A percentile compares a stretch with the other conserved stretches of the same genome.
Evolutionary conservation across 1,284 basidiomycete genomes (phyloP).

Genomic region (Schizophyllum commune): DNA sequence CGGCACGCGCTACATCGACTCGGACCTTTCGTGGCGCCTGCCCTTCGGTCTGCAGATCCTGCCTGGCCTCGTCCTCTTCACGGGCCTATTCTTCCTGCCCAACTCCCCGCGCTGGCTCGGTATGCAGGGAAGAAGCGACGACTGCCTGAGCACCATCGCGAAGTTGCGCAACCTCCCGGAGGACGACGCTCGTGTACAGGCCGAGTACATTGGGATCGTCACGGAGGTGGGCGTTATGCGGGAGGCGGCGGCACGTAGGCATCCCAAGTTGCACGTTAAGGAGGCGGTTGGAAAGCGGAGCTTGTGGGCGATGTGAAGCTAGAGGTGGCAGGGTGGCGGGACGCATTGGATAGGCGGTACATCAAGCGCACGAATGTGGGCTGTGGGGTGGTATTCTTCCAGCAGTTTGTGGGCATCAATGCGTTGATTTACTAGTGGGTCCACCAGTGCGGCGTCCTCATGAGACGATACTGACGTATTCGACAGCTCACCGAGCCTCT

Average conservation of each 20-base stretch:
- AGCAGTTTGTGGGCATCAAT: slow-evolving; percentile 80
- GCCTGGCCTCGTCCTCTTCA: slow-evolving; percentile 34
- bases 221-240: slow-evolving; percentile 50
- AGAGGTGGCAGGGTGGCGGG: slow-evolving; percentile 16
- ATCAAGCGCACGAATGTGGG: not conserved
- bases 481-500: not conserved
- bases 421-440: slow-evolving; percentile 62
- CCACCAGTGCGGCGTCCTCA: not conserved
- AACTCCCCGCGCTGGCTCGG: slow-evolving; percentile 50
- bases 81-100: slow-evolving; percentile 40
- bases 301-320: not conserved
- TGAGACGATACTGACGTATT: too few species aligned
- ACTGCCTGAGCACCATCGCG: slow-evolving; percentile 37
- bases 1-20: slow-evolving; percentile 24
- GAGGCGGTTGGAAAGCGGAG: not conserved
- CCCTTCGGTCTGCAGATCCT: slow-evolving; percentile 43
- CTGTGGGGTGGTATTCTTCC: slow-evolving; percentile 15
- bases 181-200: slow-evolving; percentile 27
- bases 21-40: slow-evolving; percentile 46
- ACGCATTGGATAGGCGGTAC: not conserved
- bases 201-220: slow-evolving; percentile 69
- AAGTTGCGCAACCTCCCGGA: slow-evolving; percentile 33
- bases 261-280: not conserved
- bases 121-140: slow-evolving; percentile 37
- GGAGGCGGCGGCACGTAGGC: not conserved